Evolutionary conservation across 176 grass and related monocot genomes (phyloP).

Genomic region (Melocanna baccifera): DNA sequence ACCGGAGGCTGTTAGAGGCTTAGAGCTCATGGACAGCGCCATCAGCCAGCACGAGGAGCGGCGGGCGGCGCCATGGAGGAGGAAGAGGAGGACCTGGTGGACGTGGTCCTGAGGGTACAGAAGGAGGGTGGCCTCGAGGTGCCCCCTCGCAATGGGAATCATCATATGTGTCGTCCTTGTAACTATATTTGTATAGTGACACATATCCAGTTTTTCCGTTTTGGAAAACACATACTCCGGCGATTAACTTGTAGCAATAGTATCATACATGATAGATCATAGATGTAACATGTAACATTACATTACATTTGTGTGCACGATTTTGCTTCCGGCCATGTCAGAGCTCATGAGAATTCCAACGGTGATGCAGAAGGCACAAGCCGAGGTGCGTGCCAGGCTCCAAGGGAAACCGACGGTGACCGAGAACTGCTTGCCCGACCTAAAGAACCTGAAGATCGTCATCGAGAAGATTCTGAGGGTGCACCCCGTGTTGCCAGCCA

Average conservation of each 20-base stretch:
- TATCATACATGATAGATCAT: too few species aligned
- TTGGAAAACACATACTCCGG: too few species aligned
- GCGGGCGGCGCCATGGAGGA: background rate
- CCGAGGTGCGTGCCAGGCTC: background rate
- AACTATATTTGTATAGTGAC: background rate
- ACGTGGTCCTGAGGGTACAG: conserved; percentile 22
- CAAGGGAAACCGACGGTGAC: background rate
- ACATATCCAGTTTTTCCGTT: too few species aligned
- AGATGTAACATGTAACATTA: too few species aligned
- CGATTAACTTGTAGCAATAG: too few species aligned
- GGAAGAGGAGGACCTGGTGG: conserved; percentile 1
- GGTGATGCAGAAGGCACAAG: background rate
- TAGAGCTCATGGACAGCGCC: conserved; percentile 33
- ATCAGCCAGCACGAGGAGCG: conserved; percentile 30
- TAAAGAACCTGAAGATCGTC: background rate
- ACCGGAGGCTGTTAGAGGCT: conserved; percentile 2
- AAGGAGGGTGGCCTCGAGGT: conserved; percentile 28
- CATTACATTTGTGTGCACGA: too few species aligned
- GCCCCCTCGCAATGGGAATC: conserved; percentile 25
- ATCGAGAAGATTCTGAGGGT: background rate
- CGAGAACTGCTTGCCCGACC: background rate
- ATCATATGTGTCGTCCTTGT: conserved; percentile 27
- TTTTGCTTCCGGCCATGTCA: background rate
- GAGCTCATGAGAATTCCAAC: background rate
- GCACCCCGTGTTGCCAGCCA: background rate